phyloP scores from a whole-genome alignment of 1,139 yeast genomes.

The Lodderomyces beijingensis region DNA sequence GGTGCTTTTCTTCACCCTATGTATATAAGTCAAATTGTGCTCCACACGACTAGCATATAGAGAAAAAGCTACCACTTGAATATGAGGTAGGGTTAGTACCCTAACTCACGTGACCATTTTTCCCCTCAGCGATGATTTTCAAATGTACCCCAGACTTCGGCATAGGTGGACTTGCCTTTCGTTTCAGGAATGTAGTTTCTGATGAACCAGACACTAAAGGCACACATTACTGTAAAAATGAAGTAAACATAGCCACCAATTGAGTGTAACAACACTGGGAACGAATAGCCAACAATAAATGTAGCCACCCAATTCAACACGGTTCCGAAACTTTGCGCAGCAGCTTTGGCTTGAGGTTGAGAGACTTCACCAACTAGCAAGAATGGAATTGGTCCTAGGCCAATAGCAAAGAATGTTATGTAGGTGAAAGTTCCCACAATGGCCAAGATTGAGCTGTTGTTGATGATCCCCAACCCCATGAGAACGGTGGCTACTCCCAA shows the following conservation, averaged over 20 bases:
- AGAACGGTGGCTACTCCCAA: conserved; percentile 66
- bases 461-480: conserved; percentile 63
- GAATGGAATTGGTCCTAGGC: conserved; percentile 94
- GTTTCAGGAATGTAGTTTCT: conserved; percentile 67
- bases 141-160: conserved; percentile 60
- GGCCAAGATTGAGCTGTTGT: conserved; percentile 47
- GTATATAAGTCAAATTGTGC: too few species aligned
- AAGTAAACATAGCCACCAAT: conserved; percentile 81
- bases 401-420: conserved; percentile 82
- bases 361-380: conserved; percentile 85
- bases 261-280: conserved; percentile 63
- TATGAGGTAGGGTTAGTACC: too few species aligned
- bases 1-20: too few species aligned
- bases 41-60: too few species aligned
- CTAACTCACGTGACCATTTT: too few species aligned
- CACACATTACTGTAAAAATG: conserved; percentile 60
- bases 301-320: conserved; percentile 90
- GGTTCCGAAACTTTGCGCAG: conserved; percentile 91
- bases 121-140: too few species aligned
- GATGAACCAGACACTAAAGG: conserved; percentile 45
- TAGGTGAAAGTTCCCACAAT: conserved; percentile 66
- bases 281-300: conserved; percentile 71
- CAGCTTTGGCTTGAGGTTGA: conserved; percentile 71
- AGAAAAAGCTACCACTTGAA: too few species aligned
- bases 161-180: conserved; percentile 56